Percentiles rank a stretch among this genome's conserved stretches.
These are phyloP conservation scores for Sugiyamaella xylanicola DNA, from an alignment of 1,139 yeast genomes.

Conservation along the genomic window DNA sequence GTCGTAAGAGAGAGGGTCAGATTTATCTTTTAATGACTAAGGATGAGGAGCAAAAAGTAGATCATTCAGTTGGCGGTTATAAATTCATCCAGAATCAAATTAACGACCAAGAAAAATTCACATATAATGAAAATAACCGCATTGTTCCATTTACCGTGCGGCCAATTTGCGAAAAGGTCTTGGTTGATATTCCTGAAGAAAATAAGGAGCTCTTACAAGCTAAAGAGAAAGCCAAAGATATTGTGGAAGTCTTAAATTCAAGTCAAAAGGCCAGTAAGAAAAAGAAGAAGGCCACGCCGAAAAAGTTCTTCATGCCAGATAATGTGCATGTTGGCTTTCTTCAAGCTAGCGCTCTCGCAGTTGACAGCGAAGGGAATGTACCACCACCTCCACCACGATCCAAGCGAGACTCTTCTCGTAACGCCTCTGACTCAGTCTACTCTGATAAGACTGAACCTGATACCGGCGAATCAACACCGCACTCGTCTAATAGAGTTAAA, in stretches of 20 bases:
- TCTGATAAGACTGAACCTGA: too few relatives aligned
- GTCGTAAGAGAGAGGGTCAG: conserved; percentile 88
- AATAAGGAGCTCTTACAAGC: conserved; percentile 56
- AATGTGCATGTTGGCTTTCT: conserved; percentile 71
- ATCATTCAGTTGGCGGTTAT: conserved; percentile 84
- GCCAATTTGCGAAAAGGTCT: conserved; percentile 56
- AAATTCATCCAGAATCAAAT: conserved; percentile 71
- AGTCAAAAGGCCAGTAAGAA: conserved; percentile 25
- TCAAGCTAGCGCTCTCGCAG: conserved; percentile 47
- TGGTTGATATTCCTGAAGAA: conserved; percentile 70
- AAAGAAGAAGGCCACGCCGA: conserved; percentile 38
- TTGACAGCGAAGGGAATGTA: conserved; percentile 9
- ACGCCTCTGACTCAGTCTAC: too few relatives aligned
- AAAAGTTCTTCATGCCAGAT: conserved; percentile 75
- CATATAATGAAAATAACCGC: conserved; percentile 51
- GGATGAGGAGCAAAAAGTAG: conserved; percentile 76
- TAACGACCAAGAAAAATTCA: conserved; percentile 39
- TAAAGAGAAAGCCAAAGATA: conserved; percentile 57
- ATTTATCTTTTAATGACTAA: conserved; percentile 77
- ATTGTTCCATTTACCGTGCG: conserved; percentile 60
- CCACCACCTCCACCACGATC: neutral
- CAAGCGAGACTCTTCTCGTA: neutral
- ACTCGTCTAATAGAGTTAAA: too few relatives aligned
- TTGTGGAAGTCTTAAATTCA: conserved; percentile 57
- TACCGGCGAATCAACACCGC: too few relatives aligned